Percentiles rank a stretch among this genome's conserved stretches.
Evolutionary conservation across 2,329 filamentous ascomycete species (phyloP).

Genomic region (Shiraia sp.): DNA sequence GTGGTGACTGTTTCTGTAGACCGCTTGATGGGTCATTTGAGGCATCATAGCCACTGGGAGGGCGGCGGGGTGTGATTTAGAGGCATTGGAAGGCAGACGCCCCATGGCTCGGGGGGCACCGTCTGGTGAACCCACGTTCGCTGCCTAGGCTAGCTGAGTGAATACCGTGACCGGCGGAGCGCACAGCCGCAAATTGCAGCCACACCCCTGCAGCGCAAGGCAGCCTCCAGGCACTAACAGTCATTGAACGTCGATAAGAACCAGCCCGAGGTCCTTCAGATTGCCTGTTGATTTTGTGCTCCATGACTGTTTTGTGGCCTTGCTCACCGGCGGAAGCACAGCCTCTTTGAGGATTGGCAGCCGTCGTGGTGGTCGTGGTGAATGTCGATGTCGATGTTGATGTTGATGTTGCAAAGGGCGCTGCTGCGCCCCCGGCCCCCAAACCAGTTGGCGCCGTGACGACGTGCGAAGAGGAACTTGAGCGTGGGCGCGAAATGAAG

Average conservation of each 20-base stretch:
- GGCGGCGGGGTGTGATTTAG: conserved; percentile 23
- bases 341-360: conserved; percentile 25
- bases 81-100: conserved; percentile 33
- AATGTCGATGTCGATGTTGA: background rate
- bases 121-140: conserved; percentile 31
- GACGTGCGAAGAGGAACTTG: background rate
- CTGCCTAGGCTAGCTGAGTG: conserved; percentile 33
- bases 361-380: too few species aligned
- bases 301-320: conserved; percentile 22
- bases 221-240: conserved; percentile 16
- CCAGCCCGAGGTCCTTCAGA: conserved; percentile 26
- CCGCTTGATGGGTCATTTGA: conserved; percentile 22
- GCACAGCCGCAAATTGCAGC: conserved; percentile 35
- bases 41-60: conserved; percentile 29
- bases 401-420: too few species aligned
- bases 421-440: too few species aligned
- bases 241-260: conserved; percentile 31
- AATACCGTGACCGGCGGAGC: conserved; percentile 19
- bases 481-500: conserved; percentile 1
- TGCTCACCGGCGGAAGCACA: conserved; percentile 35
- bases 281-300: conserved; percentile 10
- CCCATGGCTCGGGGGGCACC: conserved; percentile 12
- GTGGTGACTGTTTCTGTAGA: conserved; percentile 35
- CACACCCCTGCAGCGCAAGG: conserved; percentile 25
- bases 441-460: too few species aligned